A percentile compares a stretch with the other conserved stretches of the same genome.
phyloP scores from a whole-genome alignment of 805 yeast species.

The Metschnikowia reukaufii region DNA sequence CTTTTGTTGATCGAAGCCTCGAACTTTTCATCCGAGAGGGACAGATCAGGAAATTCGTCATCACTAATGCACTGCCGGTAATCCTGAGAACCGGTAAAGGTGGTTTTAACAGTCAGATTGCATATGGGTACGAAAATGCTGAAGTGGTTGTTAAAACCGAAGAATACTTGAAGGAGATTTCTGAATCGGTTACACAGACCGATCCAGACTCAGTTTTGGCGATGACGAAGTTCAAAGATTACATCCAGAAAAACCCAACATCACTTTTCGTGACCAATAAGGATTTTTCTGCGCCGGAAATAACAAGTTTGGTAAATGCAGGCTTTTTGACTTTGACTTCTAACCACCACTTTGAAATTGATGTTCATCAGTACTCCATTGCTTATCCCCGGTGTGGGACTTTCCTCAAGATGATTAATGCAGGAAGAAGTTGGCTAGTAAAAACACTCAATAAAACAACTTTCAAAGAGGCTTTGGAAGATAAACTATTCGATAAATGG shows the following conservation, averaged over 20 bases:
- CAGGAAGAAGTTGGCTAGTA: slow-evolving; percentile 46
- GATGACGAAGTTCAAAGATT: slow-evolving; percentile 25
- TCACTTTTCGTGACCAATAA: slow-evolving; percentile 27
- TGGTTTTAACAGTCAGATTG: slow-evolving; percentile 20
- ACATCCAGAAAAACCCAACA: slow-evolving; percentile 27
- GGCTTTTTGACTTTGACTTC: slow-evolving; percentile 49
- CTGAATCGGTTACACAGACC: slow-evolving; percentile 10
- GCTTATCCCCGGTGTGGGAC: slow-evolving; percentile 54
- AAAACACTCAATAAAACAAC: slow-evolving; percentile 36
- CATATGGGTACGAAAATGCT: slow-evolving; percentile 45
- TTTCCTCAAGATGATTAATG: slow-evolving; percentile 43
- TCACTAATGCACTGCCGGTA: slow-evolving; percentile 45
- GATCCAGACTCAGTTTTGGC: slow-evolving; percentile 12
- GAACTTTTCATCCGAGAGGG: slow-evolving; percentile 40
- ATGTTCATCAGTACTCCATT: slow-evolving; percentile 39
- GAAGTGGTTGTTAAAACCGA: slow-evolving; percentile 35
- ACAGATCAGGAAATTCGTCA: slow-evolving; percentile 38
- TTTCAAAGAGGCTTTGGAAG: slow-evolving; percentile 46
- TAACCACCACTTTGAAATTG: slow-evolving; percentile 44
- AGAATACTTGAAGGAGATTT: slow-evolving; percentile 24
- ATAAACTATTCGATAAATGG: slow-evolving; percentile 45
- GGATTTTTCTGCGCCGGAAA: slow-evolving; percentile 27
- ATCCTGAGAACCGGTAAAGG: slow-evolving; percentile 39
- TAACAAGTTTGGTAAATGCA: slow-evolving; percentile 33
- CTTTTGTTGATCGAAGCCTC: slow-evolving; percentile 50